phyloP scores from a whole-genome alignment of 1,139 yeast species.

The Hemisphaericaspora subhashii region DNA sequence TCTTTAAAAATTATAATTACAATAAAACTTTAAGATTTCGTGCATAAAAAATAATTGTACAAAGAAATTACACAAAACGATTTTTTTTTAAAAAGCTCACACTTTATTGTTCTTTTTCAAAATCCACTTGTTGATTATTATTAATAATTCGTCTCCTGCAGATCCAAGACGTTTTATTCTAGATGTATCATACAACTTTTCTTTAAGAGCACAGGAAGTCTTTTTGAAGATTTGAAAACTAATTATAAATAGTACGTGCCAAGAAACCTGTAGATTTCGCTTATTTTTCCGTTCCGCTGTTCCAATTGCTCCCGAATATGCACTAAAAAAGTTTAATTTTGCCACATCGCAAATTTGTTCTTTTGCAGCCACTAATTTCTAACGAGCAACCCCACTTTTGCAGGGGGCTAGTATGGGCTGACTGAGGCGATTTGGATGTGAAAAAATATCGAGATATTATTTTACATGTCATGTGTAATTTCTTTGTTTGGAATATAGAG shows the following conservation, averaged over 20 bases:
- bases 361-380: too few species aligned
- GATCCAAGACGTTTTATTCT: too few species aligned
- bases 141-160: too few species aligned
- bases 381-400: conserved; percentile 1
- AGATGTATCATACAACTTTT: too few species aligned
- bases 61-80: background rate
- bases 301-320: background rate
- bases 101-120: background rate
- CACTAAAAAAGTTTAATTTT: too few species aligned
- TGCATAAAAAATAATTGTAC: background rate
- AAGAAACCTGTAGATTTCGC: background rate
- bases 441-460: background rate
- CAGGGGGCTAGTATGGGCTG: background rate
- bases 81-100: background rate
- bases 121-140: too few species aligned
- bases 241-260: too few species aligned
- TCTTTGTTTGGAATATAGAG: too few species aligned
- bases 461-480: too few species aligned
- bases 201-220: too few species aligned
- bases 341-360: too few species aligned
- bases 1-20: background rate
- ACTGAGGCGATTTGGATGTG: background rate
- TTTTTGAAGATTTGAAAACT: too few species aligned
- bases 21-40: background rate
- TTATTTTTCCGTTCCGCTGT: background rate